These are phyloP conservation scores for Dissophora globulifera DNA, from an alignment of 192 early-diverging fungal genomes.

Conservation along the genomic window DNA sequence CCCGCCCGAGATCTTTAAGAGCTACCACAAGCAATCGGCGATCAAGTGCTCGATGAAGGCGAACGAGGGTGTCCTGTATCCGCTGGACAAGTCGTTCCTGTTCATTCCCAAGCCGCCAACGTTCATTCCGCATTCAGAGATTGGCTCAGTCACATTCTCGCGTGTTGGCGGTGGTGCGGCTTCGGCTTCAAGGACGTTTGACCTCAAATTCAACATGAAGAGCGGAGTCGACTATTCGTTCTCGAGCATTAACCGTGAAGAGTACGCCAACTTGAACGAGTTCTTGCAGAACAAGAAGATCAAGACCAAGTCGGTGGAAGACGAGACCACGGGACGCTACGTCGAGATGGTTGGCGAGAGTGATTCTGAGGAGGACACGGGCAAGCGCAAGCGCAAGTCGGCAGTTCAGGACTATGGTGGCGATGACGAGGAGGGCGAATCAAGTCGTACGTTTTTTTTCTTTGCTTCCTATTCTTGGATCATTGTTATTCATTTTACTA, in stretches of 20 bases:
- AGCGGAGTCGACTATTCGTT: slow-evolving; percentile 83
- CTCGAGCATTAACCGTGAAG: slow-evolving; percentile 90
- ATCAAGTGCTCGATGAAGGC: slow-evolving; percentile 97
- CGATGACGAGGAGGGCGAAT: slow-evolving; percentile 66
- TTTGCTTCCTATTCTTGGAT: slow-evolving; percentile 6
- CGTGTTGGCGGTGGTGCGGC: slow-evolving; percentile 69
- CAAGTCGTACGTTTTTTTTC: slow-evolving; percentile 61
- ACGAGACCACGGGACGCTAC: slow-evolving; percentile 41
- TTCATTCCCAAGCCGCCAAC: slow-evolving; percentile 96
- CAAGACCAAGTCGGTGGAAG: slow-evolving; percentile 69
- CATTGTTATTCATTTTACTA: background rate
- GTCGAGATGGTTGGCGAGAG: slow-evolving; percentile 40
- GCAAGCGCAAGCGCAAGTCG: slow-evolving; percentile 39
- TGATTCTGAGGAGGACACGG: slow-evolving; percentile 44
- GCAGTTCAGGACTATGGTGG: slow-evolving; percentile 55
- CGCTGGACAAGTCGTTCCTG: slow-evolving; percentile 92
- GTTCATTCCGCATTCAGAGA: slow-evolving; percentile 87
- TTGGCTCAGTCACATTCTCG: slow-evolving; percentile 88
- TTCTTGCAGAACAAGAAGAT: slow-evolving; percentile 88
- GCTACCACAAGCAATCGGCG: slow-evolving; percentile 79
- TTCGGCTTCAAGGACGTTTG: slow-evolving; percentile 85
- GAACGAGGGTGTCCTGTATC: slow-evolving; percentile 94
- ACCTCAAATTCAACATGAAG: slow-evolving; percentile 92
- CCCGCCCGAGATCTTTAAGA: slow-evolving; percentile 66
- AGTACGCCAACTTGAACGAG: slow-evolving; percentile 82